These are phyloP conservation scores for Thinopyrum elongatum DNA, from an alignment of 176 grass and related monocot species.

Conservation along the genomic window DNA sequence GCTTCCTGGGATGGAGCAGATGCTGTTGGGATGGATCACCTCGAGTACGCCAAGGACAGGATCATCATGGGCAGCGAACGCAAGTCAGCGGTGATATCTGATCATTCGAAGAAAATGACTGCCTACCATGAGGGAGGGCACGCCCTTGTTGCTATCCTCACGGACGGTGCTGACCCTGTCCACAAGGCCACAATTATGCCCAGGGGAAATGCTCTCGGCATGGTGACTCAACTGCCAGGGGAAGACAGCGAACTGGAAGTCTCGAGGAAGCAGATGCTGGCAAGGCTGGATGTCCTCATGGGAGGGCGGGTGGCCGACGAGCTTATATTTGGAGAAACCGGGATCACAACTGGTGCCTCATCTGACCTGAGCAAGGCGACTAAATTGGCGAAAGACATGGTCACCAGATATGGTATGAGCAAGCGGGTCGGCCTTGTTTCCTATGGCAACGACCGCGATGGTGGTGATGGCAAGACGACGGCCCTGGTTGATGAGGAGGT, in stretches of 20 bases:
- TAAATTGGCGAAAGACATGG: constrained; percentile 47
- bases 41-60: constrained; percentile 58
- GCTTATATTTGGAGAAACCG: constrained; percentile 62
- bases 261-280: constrained; percentile 61
- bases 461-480: too few relatives aligned
- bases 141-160: constrained; percentile 28
- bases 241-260: constrained; percentile 35
- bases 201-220: constrained; percentile 52
- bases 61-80: constrained; percentile 61
- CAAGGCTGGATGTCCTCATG: constrained; percentile 59
- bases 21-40: constrained; percentile 47
- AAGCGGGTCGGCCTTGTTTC: constrained; percentile 24
- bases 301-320: constrained; percentile 61
- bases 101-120: constrained; percentile 32
- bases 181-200: constrained; percentile 66
- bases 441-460: neutral
- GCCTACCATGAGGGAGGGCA: neutral
- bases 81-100: constrained; percentile 54
- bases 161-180: constrained; percentile 48
- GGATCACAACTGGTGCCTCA: constrained; percentile 45
- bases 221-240: constrained; percentile 39
- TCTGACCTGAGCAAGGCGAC: constrained; percentile 47
- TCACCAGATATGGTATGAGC: constrained; percentile 64
- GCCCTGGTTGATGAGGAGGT: neutral
- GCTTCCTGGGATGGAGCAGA: constrained; percentile 59